Percentiles rank a stretch among this genome's conserved stretches.
phyloP scores from a whole-genome alignment of 495 filamentous ascomycete species.

The Arthonia radiata region DNA sequence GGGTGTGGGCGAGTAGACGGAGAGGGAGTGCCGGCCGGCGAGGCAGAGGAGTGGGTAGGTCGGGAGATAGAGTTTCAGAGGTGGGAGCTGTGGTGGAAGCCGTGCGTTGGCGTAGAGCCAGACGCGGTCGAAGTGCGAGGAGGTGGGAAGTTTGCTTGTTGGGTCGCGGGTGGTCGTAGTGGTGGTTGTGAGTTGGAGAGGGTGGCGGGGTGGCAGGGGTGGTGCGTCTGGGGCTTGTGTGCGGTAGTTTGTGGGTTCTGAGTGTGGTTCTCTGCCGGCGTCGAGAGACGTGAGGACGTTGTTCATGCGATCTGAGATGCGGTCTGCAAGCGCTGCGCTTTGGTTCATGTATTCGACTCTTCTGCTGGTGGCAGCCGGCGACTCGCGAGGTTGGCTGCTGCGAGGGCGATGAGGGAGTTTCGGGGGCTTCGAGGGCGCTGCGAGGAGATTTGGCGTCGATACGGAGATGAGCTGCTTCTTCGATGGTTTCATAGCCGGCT shows the following conservation, averaged over 20 bases:
- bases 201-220: slow-evolving; percentile 3
- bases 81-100: slow-evolving; percentile 37
- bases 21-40: slow-evolving; percentile 46
- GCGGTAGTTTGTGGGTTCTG: no score
- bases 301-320: slow-evolving; percentile 32
- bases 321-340: slow-evolving; percentile 26
- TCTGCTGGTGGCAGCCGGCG: no score
- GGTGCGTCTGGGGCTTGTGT: slow-evolving; percentile 13
- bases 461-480: no score
- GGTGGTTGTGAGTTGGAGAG: neutral
- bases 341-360: no score
- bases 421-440: no score
- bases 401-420: no score
- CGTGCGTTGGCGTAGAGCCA: slow-evolving; percentile 57
- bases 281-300: slow-evolving; percentile 44
- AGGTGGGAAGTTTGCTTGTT: no score
- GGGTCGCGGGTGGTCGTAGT: no score
- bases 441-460: no score
- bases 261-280: no score
- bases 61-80: slow-evolving; percentile 37
- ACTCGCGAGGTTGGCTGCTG: no score
- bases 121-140: slow-evolving; percentile 49
- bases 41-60: slow-evolving; percentile 49
- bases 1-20: slow-evolving; percentile 43
- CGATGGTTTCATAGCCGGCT: no score